These are phyloP conservation scores for Agrocybe pediades DNA, from an alignment of 768 basidiomycete species.

Conservation along the genomic window DNA sequence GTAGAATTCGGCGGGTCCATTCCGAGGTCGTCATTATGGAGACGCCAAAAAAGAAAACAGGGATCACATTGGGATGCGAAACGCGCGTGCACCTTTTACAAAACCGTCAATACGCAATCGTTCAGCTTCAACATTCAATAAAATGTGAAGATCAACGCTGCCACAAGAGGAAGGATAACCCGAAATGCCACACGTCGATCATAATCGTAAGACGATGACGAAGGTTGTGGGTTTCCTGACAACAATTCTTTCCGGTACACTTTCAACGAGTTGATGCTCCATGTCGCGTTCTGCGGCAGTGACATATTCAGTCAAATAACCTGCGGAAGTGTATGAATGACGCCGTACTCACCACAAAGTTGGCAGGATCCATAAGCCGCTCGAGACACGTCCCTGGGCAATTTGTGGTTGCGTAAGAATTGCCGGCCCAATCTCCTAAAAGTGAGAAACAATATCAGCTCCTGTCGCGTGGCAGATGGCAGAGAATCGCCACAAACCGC, in stretches of 20 bases:
- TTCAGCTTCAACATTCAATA: neutral
- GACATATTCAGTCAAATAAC: neutral
- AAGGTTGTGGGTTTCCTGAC: conserved; percentile 7
- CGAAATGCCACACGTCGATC: neutral
- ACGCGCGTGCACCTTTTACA: too few species aligned
- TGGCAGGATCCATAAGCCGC: conserved; percentile 61
- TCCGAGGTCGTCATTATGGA: too few species aligned
- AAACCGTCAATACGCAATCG: too few species aligned
- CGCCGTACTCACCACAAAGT: conserved; percentile 67
- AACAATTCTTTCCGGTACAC: conserved; percentile 62
- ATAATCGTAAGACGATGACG: neutral
- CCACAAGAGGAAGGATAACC: neutral
- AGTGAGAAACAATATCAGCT: neutral
- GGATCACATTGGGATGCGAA: too few species aligned
- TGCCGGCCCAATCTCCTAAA: conserved; percentile 82
- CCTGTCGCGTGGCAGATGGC: neutral
- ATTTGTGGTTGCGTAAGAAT: conserved; percentile 66
- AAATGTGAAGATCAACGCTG: neutral
- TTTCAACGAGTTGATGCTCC: conserved; percentile 80
- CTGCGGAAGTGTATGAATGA: neutral
- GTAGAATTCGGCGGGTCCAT: too few species aligned
- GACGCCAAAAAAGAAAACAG: too few species aligned
- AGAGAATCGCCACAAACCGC: conserved; percentile 47
- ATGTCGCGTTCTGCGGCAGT: conserved; percentile 66
- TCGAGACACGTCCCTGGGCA: conserved; percentile 75